Percentiles rank a stretch among this genome's conserved stretches.
Evolutionary conservation across 23 red algal genomes (phyloP).

Genomic region (Gracilaria caudata): DNA sequence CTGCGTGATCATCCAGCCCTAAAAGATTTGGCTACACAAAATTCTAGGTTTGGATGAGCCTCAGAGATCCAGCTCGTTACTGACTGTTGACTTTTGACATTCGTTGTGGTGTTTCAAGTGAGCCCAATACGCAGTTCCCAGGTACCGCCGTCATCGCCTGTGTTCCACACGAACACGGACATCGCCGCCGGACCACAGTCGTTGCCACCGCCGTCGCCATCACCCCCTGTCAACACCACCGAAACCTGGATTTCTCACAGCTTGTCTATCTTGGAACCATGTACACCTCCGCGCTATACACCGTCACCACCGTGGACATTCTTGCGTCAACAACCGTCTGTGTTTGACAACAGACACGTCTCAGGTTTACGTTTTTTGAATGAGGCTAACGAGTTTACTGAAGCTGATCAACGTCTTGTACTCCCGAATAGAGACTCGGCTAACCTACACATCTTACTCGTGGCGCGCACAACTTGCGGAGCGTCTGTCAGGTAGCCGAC

Average conservation of each 20-base stretch:
- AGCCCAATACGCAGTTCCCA: background rate
- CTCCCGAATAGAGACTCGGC: background rate
- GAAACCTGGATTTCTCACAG: background rate
- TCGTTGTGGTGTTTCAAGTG: background rate
- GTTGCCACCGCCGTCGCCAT: background rate
- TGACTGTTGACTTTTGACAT: conserved; percentile 16
- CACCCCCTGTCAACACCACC: background rate
- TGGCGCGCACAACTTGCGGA: background rate
- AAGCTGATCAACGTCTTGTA: background rate
- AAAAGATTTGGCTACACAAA: conserved; percentile 4
- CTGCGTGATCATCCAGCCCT: conserved; percentile 21
- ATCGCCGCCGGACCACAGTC: background rate
- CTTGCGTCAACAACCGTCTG: background rate
- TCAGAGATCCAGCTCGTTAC: conserved; percentile 12
- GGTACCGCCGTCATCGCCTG: conserved; percentile 2
- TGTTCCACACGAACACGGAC: conserved; percentile 1
- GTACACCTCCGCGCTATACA: background rate
- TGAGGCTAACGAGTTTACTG: background rate
- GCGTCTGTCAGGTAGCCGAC: background rate
- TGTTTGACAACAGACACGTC: background rate
- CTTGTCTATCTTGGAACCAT: background rate
- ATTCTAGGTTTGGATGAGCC: conserved; percentile 18
- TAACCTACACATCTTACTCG: background rate
- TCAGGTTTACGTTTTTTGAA: background rate
- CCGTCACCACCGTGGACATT: background rate